Conservation (phyloP, 2,329 filamentous ascomycete species). For the Aspergillus texensis region DNA sequence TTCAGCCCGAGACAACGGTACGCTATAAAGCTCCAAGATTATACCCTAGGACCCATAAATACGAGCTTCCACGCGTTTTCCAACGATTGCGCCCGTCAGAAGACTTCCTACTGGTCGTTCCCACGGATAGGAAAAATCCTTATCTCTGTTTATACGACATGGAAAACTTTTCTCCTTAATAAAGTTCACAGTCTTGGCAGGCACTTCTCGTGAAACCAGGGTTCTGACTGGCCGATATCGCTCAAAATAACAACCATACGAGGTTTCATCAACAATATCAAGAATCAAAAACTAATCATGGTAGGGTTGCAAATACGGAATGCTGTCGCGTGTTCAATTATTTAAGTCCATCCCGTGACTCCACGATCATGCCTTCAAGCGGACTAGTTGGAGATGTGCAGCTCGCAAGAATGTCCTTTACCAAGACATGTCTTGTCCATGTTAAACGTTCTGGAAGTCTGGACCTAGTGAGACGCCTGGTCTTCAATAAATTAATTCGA, state of each 20-base stretch:
- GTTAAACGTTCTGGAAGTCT: not conserved
- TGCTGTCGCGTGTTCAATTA: not conserved
- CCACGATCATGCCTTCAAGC: too few relatives aligned
- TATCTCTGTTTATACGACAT: not conserved
- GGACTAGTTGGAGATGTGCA: not conserved
- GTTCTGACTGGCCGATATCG: not conserved
- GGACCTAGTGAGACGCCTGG: too few relatives aligned
- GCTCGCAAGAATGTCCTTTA: not conserved
- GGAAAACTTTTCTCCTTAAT: not conserved
- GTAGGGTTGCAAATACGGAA: not conserved
- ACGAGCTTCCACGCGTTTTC: not conserved
- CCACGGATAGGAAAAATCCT: not conserved
- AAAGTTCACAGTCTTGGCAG: not conserved
- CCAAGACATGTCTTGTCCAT: not conserved
- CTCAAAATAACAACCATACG: not conserved
- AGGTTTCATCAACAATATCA: not conserved
- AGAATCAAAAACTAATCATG: too few relatives aligned
- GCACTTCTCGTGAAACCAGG: not conserved
- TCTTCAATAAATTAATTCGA: too few relatives aligned
- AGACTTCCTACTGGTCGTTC: not conserved
- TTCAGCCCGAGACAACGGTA: not conserved
- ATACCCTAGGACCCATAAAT: not conserved
- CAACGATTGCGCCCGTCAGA: not conserved
- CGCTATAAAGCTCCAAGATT: not conserved
- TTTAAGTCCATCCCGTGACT: too few relatives aligned